Conservation (phyloP, 306 rosid genomes). For the Pueraria montana region DNA sequence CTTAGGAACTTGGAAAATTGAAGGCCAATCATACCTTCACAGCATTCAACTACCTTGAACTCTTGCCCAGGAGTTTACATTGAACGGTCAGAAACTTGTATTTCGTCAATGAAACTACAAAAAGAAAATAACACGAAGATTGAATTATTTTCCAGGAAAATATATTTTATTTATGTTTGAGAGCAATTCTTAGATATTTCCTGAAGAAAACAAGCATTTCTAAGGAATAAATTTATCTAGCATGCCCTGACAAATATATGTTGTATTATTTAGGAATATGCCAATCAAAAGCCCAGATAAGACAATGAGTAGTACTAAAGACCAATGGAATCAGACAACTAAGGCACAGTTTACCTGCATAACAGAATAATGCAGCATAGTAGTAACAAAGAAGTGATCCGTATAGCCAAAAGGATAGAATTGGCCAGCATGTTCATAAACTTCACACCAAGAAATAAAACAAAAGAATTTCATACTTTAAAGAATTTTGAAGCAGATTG, state of each 20-base stretch:
- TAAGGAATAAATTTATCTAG: constrained; percentile 25
- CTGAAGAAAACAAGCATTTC: constrained; percentile 12
- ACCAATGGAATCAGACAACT: constrained; percentile 21
- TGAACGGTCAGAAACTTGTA: constrained; percentile 10
- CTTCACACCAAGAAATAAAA: constrained; percentile 27
- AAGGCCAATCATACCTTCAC: constrained; percentile 30
- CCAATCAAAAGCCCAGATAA: constrained; percentile 13
- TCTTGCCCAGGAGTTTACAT: constrained; percentile 32
- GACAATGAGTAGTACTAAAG: constrained; percentile 7
- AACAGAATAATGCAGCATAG: constrained; percentile 21
- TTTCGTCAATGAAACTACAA: constrained; percentile 41
- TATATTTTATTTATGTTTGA: constrained; percentile 8
- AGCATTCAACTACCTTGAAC: constrained; percentile 19
- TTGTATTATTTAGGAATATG: constrained; percentile 8
- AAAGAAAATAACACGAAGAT: background rate
- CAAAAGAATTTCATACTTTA: background rate
- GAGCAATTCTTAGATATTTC: background rate
- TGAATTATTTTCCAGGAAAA: constrained; percentile 5
- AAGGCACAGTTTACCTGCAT: background rate
- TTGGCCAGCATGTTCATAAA: constrained; percentile 24
- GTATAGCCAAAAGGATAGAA: background rate
- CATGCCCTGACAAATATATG: constrained; percentile 28
- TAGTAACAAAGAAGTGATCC: background rate
- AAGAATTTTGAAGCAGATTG: background rate
- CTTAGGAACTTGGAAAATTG: background rate